Evolutionary conservation across 805 yeast species (phyloP), one percentile per base, ranked within the genome.

Genomic region (Dipodascus geniculatus): DNA sequence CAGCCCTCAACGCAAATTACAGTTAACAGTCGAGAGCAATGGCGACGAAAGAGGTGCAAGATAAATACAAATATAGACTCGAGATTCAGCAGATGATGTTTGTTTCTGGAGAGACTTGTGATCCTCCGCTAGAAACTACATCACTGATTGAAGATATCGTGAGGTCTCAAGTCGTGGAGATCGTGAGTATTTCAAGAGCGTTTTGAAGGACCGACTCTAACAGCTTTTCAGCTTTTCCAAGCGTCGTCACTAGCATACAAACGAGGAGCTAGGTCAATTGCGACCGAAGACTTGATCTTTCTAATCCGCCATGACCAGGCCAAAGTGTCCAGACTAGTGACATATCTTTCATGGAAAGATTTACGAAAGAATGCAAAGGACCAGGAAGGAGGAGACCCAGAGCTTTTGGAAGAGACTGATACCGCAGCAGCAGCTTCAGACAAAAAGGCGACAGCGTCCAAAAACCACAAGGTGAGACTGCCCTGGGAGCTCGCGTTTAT

Each of bases 41-140:
- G 44, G 44, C 44, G 4, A n/a, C 44, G 4, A 38, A 38, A 38
- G 44, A 38, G 6, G 19, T 17, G 11, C 44, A 55, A 49, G 64
- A 62, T 48, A 63, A 63, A 52, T 82, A 86, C 71, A 82, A 83
- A 64, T 93, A 91, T 68, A 75, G 95, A 54, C 79, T 86, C 42
- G 99, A 93, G 71, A 93, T 93, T 63, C 99, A 93, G 69, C 93
- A 71, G 72, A 93, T 93, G 99, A 93, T 93, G 99, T 93, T 93
- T 73, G 99, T 93, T 54, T 78, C 85, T 53, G 99, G 99, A 1
- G 98, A 93, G 66, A 81, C 93, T 0, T 87, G 86, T 60, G 99
- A 93, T 62, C 95, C 98, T 1, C 96, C 97, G 0, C 77, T 84
- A 16, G 95, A 87, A 58, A 87, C 97, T 0, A 86, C 96, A 0